Conservation (phyloP, 1,284 basidiomycete species). For the Cutaneotrichosporon sp. region DNA sequence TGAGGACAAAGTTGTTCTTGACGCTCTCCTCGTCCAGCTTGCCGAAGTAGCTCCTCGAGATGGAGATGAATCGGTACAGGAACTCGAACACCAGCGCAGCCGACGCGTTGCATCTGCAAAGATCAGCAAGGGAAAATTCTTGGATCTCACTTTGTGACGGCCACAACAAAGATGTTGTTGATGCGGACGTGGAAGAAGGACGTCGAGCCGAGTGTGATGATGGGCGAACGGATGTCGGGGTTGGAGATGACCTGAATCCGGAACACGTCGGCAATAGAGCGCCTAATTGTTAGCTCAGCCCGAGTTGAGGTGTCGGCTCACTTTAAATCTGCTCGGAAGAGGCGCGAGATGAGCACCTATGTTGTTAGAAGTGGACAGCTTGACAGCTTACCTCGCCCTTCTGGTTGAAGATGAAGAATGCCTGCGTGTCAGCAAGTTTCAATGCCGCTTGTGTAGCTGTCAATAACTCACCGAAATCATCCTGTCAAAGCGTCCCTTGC, state of each 20-base stretch:
- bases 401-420: slow-evolving; percentile 97
- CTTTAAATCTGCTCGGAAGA: slow-evolving; percentile 93
- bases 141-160: slow-evolving; percentile 94
- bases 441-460: no score
- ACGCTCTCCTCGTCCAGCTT: slow-evolving; percentile 96
- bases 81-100: slow-evolving; percentile 98
- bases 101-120: slow-evolving; percentile 79
- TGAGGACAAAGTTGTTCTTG: slow-evolving; percentile 97
- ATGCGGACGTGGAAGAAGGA: slow-evolving; percentile 95
- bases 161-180: slow-evolving; percentile 91
- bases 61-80: slow-evolving; percentile 89
- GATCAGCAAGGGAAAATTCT: slow-evolving; percentile 53
- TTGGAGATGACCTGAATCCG: slow-evolving; percentile 97
- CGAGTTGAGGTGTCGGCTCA: slow-evolving; percentile 48
- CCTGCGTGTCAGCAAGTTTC: slow-evolving; percentile 53
- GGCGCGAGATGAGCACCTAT: slow-evolving; percentile 85
- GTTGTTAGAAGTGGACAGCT: not conserved
- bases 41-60: slow-evolving; percentile 91
- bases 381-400: slow-evolving; percentile 75
- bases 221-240: slow-evolving; percentile 90
- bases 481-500: not conserved
- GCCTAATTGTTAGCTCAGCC: slow-evolving; percentile 53
- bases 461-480: slow-evolving; percentile 38
- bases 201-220: slow-evolving; percentile 94
- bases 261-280: slow-evolving; percentile 95